Conservation (phyloP, 73 alveolate genomes). For the Paramecium tetraurelia region DNA sequence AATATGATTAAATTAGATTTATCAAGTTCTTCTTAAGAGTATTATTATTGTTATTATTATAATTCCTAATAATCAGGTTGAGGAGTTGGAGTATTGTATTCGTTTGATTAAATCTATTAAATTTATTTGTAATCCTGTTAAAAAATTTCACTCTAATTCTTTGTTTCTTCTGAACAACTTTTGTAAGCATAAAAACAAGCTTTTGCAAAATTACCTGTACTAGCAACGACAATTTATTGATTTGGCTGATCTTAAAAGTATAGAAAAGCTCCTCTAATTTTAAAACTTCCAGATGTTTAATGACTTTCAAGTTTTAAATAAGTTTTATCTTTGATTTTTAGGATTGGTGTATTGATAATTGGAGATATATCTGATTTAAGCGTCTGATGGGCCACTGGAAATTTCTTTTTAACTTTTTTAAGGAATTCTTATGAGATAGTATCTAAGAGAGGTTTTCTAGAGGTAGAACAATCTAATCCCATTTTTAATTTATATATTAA, state of each 20-base stretch:
- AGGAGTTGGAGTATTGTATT: neutral
- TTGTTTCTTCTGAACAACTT: neutral
- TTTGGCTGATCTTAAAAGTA: neutral
- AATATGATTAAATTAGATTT: neutral
- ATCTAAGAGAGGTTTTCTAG: neutral
- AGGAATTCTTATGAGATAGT: neutral
- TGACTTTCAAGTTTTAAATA: neutral
- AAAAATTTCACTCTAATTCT: neutral
- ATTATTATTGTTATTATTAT: neutral
- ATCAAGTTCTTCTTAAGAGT: neutral
- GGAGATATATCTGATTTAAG: neutral
- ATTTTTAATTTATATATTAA: neutral
- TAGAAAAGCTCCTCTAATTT: neutral
- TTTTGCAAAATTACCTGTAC: constrained; percentile 39
- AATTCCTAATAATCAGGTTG: neutral
- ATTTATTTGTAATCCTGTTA: neutral
- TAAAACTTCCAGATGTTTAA: constrained; percentile 27
- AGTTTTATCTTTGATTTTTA: neutral
- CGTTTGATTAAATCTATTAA: neutral
- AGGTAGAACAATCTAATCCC: neutral
- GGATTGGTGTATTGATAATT: neutral
- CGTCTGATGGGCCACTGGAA: neutral
- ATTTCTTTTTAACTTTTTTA: neutral
- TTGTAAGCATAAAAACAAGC: neutral
- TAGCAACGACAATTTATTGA: neutral